phyloP scores from a whole-genome alignment of 1,284 basidiomycete genomes.

The Sanghuangporus baumii region DNA sequence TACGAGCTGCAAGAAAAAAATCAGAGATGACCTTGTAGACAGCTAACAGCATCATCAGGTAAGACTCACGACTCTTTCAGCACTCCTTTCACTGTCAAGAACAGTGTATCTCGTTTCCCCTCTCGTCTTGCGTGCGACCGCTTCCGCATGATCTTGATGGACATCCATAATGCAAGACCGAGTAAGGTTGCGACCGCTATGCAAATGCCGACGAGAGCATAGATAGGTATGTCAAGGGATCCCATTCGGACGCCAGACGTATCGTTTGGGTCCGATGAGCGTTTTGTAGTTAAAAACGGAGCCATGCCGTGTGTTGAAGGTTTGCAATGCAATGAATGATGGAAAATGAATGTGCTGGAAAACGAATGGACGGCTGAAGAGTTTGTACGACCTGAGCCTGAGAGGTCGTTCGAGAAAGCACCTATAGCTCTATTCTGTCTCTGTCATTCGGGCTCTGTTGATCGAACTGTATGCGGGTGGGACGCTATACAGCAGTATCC shows the following conservation, averaged over 20 bases:
- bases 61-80: conserved; percentile 29
- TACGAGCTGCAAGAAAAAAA: conserved; percentile 1
- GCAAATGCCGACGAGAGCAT: conserved; percentile 43
- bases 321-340: not conserved
- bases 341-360: not conserved
- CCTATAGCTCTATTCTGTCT: not conserved
- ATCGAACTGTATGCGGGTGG: not conserved
- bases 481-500: not conserved
- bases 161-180: conserved; percentile 36
- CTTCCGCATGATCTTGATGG: conserved; percentile 34
- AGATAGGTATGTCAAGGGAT: not conserved
- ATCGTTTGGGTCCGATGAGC: not conserved
- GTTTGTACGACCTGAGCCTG: not conserved
- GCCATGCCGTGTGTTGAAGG: conserved; percentile 1
- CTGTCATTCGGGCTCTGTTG: not conserved
- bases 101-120: conserved; percentile 35
- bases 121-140: conserved; percentile 33
- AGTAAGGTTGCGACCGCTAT: conserved; percentile 37
- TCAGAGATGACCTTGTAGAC: not conserved
- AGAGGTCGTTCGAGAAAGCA: not conserved
- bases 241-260: conserved; percentile 1
- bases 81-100: conserved; percentile 43
- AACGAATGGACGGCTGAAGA: conserved; percentile 6
- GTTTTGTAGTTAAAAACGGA: not conserved
- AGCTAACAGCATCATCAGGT: not conserved